Base-by-base conservation (phyloP, 495 filamentous ascomycete species). In the Penicillium steckii region DNA sequence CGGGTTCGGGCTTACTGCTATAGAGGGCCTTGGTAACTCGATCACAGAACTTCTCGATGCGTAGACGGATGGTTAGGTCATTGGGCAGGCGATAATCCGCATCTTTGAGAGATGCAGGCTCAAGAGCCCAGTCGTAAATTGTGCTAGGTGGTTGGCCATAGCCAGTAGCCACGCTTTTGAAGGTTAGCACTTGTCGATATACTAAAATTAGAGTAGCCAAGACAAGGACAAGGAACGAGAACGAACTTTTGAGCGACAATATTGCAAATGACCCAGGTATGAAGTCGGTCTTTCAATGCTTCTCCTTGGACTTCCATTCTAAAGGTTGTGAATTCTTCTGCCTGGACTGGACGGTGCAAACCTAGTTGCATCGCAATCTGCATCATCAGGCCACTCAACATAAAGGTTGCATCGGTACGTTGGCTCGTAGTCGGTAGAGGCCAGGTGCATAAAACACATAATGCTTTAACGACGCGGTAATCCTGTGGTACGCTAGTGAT, bases 261-360 rank as follows among this genome's bases (percentile, higher is more conserved):
- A 63, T 97, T 97, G 68, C 90, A 94, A 5, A 91, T 85, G 8
- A 90, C 88, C 91, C 91, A 97, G 1, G 91, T 97, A 57, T 85
- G 85, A 41, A 96, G 78, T 23, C 91, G 80, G 64, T 96, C 91
- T 53, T 89, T 84, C 30, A 97, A 74, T 46, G 94, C 89, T 59
- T 93, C 90, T 43, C 87, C 87, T 65, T 86, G 85, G 19, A 93
- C 79, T 54, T 92, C 87, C 48, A 95, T 85, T 5, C 82, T 85
- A 43, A 90, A 87, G 1, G 88, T 83, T 0, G 88, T 89, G 69
- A 96, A 97, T 64, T 97, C 91, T 69, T 95, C 89, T 5, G 90
- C 85, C 67, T 96, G 89, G 41, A 88, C 90, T 2, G 92, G 92
- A 27, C 91, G 86, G 60, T 97, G 92, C 46, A 97, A 76, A 12